These are phyloP conservation scores for Schrenkiella parvula DNA, from an alignment of 345 rosid genomes.

Conservation along the genomic window DNA sequence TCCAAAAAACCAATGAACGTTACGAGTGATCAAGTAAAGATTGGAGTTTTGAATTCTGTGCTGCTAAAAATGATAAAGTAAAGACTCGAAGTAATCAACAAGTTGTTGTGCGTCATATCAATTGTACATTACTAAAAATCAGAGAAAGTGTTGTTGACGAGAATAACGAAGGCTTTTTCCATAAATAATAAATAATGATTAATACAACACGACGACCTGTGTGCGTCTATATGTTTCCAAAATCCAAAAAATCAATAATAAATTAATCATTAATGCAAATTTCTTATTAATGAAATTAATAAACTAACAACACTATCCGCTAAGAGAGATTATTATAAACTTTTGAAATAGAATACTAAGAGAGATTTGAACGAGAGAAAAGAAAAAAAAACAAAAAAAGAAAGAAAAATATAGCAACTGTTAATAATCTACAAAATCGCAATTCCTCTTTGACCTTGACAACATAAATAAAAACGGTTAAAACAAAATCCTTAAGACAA, in stretches of 20 bases:
- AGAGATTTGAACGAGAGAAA: too few relatives aligned
- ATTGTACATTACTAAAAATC: not conserved
- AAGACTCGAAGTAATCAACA: not conserved
- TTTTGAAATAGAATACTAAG: not conserved
- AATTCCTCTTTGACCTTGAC: not conserved
- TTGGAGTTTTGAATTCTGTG: not conserved
- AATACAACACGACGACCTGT: not conserved
- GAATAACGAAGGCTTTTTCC: not conserved
- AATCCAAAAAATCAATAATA: not conserved
- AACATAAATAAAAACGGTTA: not conserved
- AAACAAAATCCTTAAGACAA: not conserved
- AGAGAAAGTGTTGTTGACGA: not conserved
- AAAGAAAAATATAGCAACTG: too few relatives aligned
- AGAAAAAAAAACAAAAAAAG: too few relatives aligned
- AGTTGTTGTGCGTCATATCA: not conserved
- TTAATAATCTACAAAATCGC: not conserved
- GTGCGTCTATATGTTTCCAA: slow-evolving; percentile 4
- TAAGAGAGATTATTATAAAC: not conserved
- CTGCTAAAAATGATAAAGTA: not conserved
- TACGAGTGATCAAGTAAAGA: not conserved
- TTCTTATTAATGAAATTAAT: not conserved
- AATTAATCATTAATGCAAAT: not conserved
- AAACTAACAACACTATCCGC: not conserved
- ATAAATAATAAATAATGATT: not conserved
- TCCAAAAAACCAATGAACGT: not conserved